These are phyloP conservation scores for Yarrowia alimentaria DNA, from an alignment of 805 yeast genomes.

Conservation along the genomic window DNA sequence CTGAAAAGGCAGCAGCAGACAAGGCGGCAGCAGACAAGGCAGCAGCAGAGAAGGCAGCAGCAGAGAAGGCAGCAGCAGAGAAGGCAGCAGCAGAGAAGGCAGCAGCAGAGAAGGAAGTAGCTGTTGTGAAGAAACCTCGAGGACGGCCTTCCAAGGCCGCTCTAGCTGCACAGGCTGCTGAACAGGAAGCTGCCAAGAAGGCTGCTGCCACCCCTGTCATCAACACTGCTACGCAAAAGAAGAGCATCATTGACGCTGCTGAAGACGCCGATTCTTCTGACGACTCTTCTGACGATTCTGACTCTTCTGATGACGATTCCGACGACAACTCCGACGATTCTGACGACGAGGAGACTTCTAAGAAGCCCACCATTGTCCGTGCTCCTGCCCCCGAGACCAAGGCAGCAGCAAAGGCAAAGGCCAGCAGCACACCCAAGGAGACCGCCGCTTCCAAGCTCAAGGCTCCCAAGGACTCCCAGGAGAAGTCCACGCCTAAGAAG, in stretches of 20 bases:
- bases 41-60: not conserved
- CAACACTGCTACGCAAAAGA: not conserved
- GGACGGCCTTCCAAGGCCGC: not conserved
- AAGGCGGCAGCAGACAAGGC: no score
- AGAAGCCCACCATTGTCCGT: not conserved
- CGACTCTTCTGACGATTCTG: constrained; percentile 11
- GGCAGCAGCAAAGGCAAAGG: not conserved
- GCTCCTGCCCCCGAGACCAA: not conserved
- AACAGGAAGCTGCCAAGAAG: constrained; percentile 1
- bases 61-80: not conserved
- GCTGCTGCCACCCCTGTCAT: not conserved
- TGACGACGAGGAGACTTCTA: no score
- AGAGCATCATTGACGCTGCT: no score
- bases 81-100: constrained; percentile 1
- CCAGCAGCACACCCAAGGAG: not conserved
- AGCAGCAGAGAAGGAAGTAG: not conserved
- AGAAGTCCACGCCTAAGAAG: not conserved
- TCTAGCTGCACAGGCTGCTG: not conserved
- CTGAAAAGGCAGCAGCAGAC: no score
- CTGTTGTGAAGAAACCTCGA: not conserved
- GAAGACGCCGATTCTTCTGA: not conserved
- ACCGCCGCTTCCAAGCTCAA: no score
- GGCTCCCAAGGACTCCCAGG: no score
- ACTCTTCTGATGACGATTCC: not conserved
- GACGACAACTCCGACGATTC: not conserved